These are phyloP conservation scores for Lactarius indigo DNA, from an alignment of 768 basidiomycete genomes.

Conservation along the genomic window DNA sequence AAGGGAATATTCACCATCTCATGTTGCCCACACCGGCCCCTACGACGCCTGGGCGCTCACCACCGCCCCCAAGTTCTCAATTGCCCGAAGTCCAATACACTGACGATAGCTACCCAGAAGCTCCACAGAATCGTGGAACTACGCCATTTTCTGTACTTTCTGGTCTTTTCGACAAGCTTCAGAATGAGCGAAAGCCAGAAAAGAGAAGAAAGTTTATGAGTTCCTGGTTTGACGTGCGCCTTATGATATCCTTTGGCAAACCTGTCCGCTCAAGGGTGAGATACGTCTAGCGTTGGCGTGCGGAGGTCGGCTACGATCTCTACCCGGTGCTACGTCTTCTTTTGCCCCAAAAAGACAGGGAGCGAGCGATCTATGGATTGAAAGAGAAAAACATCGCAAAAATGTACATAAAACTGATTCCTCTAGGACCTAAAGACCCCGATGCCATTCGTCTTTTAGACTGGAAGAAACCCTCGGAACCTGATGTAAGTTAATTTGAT, in stretches of 20 bases:
- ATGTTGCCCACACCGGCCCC: conserved; percentile 72
- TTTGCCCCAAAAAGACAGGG: conserved; percentile 95
- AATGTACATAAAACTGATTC: conserved; percentile 86
- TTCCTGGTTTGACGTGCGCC: conserved; percentile 76
- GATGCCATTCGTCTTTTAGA: conserved; percentile 80
- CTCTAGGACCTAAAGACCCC: conserved; percentile 71
- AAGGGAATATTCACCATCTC: conserved; percentile 19
- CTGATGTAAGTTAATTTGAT: conserved; percentile 45
- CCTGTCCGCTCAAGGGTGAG: conserved; percentile 19
- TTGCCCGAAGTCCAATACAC: neutral
- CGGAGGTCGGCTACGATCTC: conserved; percentile 80
- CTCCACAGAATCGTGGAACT: conserved; percentile 64
- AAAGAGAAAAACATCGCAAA: conserved; percentile 96
- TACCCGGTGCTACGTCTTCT: conserved; percentile 88
- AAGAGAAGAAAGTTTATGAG: conserved; percentile 65
- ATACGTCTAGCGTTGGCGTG: conserved; percentile 69
- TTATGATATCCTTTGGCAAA: neutral
- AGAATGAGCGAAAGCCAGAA: conserved; percentile 69
- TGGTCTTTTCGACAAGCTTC: conserved; percentile 71
- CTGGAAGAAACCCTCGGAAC: conserved; percentile 83
- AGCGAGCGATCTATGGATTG: conserved; percentile 87
- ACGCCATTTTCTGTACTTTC: conserved; percentile 67
- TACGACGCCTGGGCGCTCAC: conserved; percentile 53
- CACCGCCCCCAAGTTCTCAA: conserved; percentile 20
- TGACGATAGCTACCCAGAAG: conserved; percentile 39